Evolutionary conservation across 129 eudicot genomes (phyloP).

Genomic region (Tagetes erecta): DNA sequence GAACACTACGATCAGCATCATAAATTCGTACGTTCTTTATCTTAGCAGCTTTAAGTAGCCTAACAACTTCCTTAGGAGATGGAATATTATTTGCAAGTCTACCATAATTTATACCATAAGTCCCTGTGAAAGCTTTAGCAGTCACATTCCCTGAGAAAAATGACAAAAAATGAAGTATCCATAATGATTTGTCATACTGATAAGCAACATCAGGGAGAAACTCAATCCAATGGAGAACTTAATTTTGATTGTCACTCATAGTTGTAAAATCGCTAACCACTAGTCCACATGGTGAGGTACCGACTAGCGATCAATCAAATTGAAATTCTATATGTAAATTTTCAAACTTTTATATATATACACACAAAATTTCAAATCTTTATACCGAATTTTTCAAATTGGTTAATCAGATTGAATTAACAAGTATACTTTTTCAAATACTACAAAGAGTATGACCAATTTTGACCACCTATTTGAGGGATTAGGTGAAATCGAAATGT

Average conservation of each 20-base stretch:
- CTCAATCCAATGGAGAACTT: not conserved
- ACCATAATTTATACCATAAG: conserved; percentile 93
- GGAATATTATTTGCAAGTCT: conserved; percentile 90
- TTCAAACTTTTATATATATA: too few species aligned
- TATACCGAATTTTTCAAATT: too few species aligned
- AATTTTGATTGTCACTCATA: not conserved
- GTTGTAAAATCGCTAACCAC: too few species aligned
- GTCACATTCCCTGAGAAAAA: conserved; percentile 36
- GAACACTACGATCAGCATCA: conserved; percentile 72
- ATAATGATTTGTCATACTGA: conserved; percentile 6
- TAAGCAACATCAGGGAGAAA: not conserved
- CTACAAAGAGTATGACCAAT: too few species aligned
- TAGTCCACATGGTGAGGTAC: too few species aligned
- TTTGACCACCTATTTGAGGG: too few species aligned
- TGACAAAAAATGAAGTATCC: not conserved
- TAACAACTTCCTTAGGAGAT: conserved; percentile 77
- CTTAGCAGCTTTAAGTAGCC: conserved; percentile 70
- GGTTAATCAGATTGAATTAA: too few species aligned
- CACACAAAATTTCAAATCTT: too few species aligned
- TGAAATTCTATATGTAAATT: too few species aligned
- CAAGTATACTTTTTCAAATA: too few species aligned
- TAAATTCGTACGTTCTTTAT: conserved; percentile 83
- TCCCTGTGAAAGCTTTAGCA: conserved; percentile 75
- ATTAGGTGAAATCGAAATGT: too few species aligned
- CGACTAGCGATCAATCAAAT: too few species aligned